A percentile compares a stretch with the other conserved stretches of the same genome.
Evolutionary conservation across 2,329 filamentous ascomycete genomes (phyloP).

Genomic region (Monilinia polystroma): DNA sequence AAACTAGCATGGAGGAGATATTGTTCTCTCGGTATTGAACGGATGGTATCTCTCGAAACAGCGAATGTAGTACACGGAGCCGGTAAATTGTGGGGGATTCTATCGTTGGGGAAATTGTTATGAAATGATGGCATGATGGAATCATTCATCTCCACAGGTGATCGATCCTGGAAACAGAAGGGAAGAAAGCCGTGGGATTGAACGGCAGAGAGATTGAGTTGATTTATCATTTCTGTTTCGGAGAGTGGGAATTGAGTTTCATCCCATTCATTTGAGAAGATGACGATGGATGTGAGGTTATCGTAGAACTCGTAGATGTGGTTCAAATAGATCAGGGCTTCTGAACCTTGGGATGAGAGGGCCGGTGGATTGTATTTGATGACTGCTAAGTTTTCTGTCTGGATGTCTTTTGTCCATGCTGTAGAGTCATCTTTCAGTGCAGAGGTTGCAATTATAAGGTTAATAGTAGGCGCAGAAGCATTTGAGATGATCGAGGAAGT

Average conservation of each 20-base stretch:
- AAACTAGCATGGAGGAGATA: conserved; percentile 4
- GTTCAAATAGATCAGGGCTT: conserved; percentile 4
- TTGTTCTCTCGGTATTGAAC: neutral
- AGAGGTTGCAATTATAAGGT: conserved; percentile 2
- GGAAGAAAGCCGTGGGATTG: conserved; percentile 4
- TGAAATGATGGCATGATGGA: neutral
- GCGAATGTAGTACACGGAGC: neutral
- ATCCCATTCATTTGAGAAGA: neutral
- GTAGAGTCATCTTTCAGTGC: neutral
- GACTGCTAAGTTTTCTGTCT: neutral
- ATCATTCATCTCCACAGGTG: neutral
- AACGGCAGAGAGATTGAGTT: neutral
- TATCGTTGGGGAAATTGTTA: neutral
- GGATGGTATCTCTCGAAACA: neutral
- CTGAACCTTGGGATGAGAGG: neutral
- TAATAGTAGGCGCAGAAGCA: conserved; percentile 14
- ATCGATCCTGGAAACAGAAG: conserved; percentile 14
- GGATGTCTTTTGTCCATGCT: neutral
- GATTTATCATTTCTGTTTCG: neutral
- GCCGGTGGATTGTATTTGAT: neutral
- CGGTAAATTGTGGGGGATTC: neutral
- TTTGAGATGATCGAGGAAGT: neutral
- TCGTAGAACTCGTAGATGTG: conserved; percentile 7
- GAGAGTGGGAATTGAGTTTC: neutral
- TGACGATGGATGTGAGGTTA: neutral